Conservation (phyloP, 441 rosid genomes). For the Pelargonium australe region DNA sequence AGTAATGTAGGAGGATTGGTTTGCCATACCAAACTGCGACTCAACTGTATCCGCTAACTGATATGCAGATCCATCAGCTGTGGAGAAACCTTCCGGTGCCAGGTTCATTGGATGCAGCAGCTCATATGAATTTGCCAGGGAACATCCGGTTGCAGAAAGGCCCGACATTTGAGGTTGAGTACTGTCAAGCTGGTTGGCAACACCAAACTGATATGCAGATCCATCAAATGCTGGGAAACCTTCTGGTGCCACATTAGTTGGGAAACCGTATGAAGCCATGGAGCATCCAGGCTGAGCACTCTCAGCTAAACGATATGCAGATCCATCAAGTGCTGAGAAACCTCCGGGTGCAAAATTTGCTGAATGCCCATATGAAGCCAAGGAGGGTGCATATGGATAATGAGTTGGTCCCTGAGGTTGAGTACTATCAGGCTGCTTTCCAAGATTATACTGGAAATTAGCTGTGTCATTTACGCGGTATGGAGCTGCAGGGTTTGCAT, state of each 20-base stretch:
- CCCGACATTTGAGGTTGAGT: neutral
- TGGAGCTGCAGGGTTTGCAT: neutral
- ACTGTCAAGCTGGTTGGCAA: neutral
- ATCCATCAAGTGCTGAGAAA: neutral
- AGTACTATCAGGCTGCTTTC: neutral
- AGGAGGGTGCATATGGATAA: neutral
- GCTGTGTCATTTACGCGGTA: slow-evolving; percentile 9
- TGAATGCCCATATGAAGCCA: neutral
- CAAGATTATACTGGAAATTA: neutral
- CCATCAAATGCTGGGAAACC: neutral
- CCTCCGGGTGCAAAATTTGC: neutral
- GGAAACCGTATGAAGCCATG: too few species aligned
- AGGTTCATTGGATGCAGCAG: neutral
- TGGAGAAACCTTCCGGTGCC: slow-evolving; percentile 1
- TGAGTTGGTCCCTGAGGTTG: neutral
- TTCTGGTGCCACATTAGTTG: neutral
- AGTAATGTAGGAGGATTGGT: neutral
- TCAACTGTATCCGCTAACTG: neutral
- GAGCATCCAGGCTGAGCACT: too few species aligned
- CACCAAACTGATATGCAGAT: neutral
- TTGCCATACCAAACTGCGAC: neutral
- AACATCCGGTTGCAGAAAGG: neutral
- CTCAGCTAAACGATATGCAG: neutral
- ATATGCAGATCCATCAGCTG: neutral
- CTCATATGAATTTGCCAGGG: neutral